A percentile compares a stretch with the other conserved stretches of the same genome.
phyloP scores from a whole-genome alignment of 371 early-diverging fungal genomes.

The Rhizopus delemar region DNA sequence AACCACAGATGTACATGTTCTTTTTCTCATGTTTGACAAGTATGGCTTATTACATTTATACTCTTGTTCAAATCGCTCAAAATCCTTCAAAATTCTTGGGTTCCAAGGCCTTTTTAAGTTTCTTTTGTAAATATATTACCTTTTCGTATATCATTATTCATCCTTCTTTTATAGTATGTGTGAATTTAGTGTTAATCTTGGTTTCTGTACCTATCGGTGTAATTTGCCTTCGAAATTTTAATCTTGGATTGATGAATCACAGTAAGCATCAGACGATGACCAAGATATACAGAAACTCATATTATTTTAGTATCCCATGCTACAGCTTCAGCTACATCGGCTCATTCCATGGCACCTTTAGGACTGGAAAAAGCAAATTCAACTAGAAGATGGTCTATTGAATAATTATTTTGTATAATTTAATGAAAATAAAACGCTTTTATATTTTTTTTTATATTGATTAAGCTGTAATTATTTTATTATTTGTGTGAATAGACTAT shows the following conservation, averaged over 20 bases:
- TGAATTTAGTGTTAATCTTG: slow-evolving; percentile 20
- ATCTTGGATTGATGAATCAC: slow-evolving; percentile 37
- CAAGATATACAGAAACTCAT: not conserved
- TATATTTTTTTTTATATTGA: not conserved
- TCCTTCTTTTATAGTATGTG: slow-evolving; percentile 14
- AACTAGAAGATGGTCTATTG: slow-evolving; percentile 39
- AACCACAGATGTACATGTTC: slow-evolving; percentile 58
- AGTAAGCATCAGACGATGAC: slow-evolving; percentile 16
- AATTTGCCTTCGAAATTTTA: slow-evolving; percentile 33
- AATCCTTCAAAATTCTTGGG: slow-evolving; percentile 55
- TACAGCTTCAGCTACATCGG: slow-evolving; percentile 29
- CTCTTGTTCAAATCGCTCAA: slow-evolving; percentile 65
- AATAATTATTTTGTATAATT: slow-evolving; percentile 15
- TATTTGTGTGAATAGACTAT: not conserved
- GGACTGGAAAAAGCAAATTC: slow-evolving; percentile 31
- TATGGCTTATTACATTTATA: slow-evolving; percentile 73
- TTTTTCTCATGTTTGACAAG: slow-evolving; percentile 55
- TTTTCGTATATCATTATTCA: slow-evolving; percentile 1
- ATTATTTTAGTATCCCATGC: slow-evolving; percentile 29
- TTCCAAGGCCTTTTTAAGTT: slow-evolving; percentile 68
- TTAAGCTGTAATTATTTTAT: not conserved
- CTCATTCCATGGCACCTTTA: slow-evolving; percentile 31
- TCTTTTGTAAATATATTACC: slow-evolving; percentile 51
- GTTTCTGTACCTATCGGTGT: slow-evolving; percentile 29
- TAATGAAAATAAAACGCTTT: not conserved